Base-by-base conservation (phyloP, 306 rosid species). In the Lithocarpus polystachyus region DNA sequence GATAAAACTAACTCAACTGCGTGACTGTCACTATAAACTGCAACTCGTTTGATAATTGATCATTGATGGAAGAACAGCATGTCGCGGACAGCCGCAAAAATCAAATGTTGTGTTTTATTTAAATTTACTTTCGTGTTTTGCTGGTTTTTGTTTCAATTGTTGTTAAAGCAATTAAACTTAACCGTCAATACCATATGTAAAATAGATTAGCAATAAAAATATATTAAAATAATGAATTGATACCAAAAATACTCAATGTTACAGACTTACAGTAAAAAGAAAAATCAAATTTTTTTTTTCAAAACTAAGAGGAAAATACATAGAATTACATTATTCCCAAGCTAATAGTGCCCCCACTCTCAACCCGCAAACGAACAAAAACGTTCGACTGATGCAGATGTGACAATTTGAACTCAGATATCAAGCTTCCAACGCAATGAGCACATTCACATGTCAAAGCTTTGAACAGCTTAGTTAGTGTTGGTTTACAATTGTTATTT, bases 401-500 rank as follows among this genome's bases (percentile, higher is more conserved):
- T 5, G 2, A 40, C 37, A 74, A 69, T 64, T 55, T 79, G 81
- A 73, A 80, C 10, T 48, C 20, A 26, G 48, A 81, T 29, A 64
- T 77, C 57, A 52, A 59, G 64, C 65, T 79, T 67, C 55, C 62
- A 61, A 80, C 62, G 40, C 45, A 59, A 53, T 23, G 35, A 75
- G 77, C 72, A 62, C 60, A 17, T 61, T 43, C 24, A 19, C 31
- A 45, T 56, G 22, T 80, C 57, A 72, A 48, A 12, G 71, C 35
- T 14, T 56, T 70, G 2, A 72, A 17, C 71, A 75, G 33, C 56
- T 15, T 64, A 62, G 19, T 82, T 79, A 75, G 78, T 19, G 72
- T 80, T 84, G 59, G 19, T 73, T 74, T 85, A 81, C 88, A 86
- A 81, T 84, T 67, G 81, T 67, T 83, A 85, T 82, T 65, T 88